phyloP scores from a whole-genome alignment of 495 filamentous ascomycete species.

The Xylaria intraflava region DNA sequence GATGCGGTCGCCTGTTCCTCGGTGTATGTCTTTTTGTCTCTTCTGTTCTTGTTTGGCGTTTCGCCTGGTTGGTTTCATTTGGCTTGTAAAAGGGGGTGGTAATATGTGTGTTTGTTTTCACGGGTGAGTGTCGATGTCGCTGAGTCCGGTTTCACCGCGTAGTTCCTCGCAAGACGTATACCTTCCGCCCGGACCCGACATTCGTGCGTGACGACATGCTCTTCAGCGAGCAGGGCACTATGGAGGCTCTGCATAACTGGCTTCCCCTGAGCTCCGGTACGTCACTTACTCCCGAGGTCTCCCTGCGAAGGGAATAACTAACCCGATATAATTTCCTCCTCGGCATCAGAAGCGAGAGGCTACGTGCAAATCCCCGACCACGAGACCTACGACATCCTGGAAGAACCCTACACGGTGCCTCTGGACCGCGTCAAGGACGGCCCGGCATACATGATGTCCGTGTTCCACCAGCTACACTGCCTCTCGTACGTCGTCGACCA shows the following conservation, averaged over 20 bases:
- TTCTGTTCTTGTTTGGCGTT: neutral
- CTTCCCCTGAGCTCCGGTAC: conserved; percentile 36
- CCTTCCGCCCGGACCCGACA: conserved; percentile 30
- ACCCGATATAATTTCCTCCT: neutral
- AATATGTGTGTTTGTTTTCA: no score
- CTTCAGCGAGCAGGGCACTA: conserved; percentile 30
- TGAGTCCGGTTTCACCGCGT: no score
- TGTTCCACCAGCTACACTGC: conserved; percentile 50
- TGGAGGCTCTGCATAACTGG: conserved; percentile 41
- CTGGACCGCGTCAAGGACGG: conserved; percentile 30
- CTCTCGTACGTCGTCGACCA: conserved; percentile 40
- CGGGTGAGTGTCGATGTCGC: neutral
- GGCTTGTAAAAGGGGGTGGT: neutral
- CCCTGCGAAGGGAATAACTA: neutral
- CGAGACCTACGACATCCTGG: conserved; percentile 27
- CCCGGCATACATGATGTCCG: conserved; percentile 43
- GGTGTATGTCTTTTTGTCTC: conserved; percentile 11
- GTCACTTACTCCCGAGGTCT: neutral
- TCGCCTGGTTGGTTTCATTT: neutral
- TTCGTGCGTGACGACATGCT: conserved; percentile 43
- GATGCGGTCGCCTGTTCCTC: conserved; percentile 17
- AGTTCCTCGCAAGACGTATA: conserved; percentile 41
- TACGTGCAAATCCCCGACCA: conserved; percentile 33
- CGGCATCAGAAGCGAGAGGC: conserved; percentile 30
- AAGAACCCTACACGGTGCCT: conserved; percentile 30